These are phyloP conservation scores for Cyclotella sp. DNA, from an alignment of 108 stramenopile species.

Conservation along the genomic window DNA sequence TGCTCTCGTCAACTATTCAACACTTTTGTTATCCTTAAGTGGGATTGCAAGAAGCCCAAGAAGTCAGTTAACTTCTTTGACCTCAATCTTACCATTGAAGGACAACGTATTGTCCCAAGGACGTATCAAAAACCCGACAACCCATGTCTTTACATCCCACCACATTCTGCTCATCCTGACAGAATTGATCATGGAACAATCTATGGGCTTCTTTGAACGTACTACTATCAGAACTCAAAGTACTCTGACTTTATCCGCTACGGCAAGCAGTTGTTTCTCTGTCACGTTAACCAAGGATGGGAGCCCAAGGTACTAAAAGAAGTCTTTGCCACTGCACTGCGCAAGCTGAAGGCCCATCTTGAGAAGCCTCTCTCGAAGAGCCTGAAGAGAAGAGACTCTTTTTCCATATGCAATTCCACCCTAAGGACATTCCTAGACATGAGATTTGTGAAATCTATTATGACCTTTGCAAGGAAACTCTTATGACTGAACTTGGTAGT, in stretches of 20 bases:
- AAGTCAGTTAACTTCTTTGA: too few species aligned
- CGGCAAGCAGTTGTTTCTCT: neutral
- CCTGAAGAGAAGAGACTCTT: neutral
- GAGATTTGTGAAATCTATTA: neutral
- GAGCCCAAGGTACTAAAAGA: neutral
- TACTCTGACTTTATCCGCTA: neutral
- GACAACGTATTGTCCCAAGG: too few species aligned
- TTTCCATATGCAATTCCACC: conserved; percentile 8
- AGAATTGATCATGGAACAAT: neutral
- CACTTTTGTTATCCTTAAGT: too few species aligned
- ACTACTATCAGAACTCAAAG: conserved; percentile 9
- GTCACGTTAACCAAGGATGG: neutral
- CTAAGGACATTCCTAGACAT: neutral
- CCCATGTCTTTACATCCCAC: neutral
- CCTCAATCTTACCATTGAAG: too few species aligned
- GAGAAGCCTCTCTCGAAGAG: too few species aligned
- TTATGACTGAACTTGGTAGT: neutral
- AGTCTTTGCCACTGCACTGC: conserved; percentile 1
- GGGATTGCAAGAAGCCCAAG: too few species aligned
- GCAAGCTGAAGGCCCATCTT: neutral
- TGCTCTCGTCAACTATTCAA: neutral
- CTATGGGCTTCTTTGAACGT: neutral
- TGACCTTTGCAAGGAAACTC: neutral
- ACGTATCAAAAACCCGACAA: too few species aligned
- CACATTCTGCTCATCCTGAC: conserved; percentile 2